Evolutionary conservation across 1,284 basidiomycete genomes (phyloP).

Genomic region (Marasmius fiardii): DNA sequence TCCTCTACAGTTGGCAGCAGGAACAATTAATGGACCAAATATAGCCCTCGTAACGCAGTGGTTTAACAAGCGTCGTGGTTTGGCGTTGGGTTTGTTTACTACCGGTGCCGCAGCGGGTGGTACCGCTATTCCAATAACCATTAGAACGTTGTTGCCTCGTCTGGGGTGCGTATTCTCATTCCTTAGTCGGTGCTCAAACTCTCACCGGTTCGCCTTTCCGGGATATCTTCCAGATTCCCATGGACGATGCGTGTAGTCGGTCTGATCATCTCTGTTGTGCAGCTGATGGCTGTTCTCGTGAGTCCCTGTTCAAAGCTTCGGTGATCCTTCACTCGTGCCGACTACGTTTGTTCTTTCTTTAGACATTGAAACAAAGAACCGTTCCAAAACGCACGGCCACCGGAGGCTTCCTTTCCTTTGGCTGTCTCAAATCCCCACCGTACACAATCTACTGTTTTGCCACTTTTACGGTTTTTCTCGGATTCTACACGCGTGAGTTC

Average conservation of each 20-base stretch:
- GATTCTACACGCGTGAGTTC: slow-evolving; percentile 45
- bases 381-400: slow-evolving; percentile 23
- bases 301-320: no score
- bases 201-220: no score
- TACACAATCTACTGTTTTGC: slow-evolving; percentile 32
- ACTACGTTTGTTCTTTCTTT: no score
- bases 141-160: slow-evolving; percentile 25
- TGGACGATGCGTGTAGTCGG: slow-evolving; percentile 48
- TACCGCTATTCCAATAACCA: slow-evolving; percentile 30
- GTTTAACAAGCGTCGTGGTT: slow-evolving; percentile 24
- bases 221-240: slow-evolving; percentile 29
- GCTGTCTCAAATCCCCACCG: slow-evolving; percentile 32
- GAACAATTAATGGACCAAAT: slow-evolving; percentile 32
- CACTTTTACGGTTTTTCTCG: slow-evolving; percentile 39
- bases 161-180: slow-evolving; percentile 23
- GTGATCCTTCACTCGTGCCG: no score
- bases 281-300: slow-evolving; percentile 29
- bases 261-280: slow-evolving; percentile 32
- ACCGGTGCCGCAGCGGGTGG: slow-evolving; percentile 23
- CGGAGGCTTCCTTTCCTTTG: slow-evolving; percentile 36
- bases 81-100: slow-evolving; percentile 22
- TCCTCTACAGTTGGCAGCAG: slow-evolving; percentile 20
- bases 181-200: slow-evolving; percentile 4
- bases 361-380: no score
- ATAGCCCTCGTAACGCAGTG: slow-evolving; percentile 35